Evolutionary conservation across 495 filamentous ascomycete species (phyloP).

Genomic region (Evernia prunastri): DNA sequence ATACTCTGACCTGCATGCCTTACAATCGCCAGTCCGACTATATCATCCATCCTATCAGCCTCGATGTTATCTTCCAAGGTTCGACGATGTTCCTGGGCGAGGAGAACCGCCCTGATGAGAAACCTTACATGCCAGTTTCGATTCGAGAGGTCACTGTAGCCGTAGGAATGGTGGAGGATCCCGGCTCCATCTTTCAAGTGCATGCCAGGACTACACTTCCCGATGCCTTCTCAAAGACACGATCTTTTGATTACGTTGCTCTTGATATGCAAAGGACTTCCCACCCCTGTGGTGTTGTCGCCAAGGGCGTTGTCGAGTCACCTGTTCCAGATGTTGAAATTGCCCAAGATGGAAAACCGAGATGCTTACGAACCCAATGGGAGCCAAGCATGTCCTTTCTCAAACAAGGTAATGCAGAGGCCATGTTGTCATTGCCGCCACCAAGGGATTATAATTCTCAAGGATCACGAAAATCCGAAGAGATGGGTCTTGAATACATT

Average conservation of each 20-base stretch:
- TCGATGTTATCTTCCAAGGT: constrained; percentile 2
- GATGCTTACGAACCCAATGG: constrained; percentile 4
- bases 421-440: background rate
- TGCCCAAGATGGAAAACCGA: background rate
- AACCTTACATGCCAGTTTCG: background rate
- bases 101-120: too few species aligned
- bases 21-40: background rate
- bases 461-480: background rate
- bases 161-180: background rate
- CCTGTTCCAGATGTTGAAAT: background rate
- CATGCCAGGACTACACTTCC: background rate
- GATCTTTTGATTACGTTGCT: background rate
- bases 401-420: too few species aligned
- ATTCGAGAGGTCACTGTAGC: background rate
- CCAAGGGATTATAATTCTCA: background rate
- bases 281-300: background rate
- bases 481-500: background rate
- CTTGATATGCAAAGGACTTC: background rate
- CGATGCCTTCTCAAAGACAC: background rate
- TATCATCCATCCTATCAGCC: background rate
- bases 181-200: background rate
- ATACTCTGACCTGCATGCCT: constrained; percentile 3
- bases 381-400: constrained; percentile 1
- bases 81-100: background rate
- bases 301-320: background rate